Evolutionary conservation across 768 basidiomycete genomes (phyloP), one percentile per base, ranked within the genome.

Genomic region (Rhodotorula diobovata): DNA sequence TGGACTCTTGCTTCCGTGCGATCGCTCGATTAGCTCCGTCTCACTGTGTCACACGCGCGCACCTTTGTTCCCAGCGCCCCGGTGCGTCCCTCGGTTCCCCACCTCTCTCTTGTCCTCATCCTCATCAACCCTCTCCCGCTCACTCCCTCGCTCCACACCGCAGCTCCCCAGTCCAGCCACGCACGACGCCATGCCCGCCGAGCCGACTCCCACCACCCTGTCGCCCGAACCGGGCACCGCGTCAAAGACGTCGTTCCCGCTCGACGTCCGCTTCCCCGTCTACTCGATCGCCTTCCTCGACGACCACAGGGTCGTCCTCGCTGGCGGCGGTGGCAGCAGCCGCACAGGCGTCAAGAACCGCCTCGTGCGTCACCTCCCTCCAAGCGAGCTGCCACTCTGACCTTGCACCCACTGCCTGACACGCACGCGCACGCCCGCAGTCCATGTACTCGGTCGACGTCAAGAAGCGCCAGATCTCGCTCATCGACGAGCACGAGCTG

Each of bases 311-410:
- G 82, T 98, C 30, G 83, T 94, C 4, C 83, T 95, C 12, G 95
- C 93, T 3, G 84, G 84, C 21, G 96, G 94, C 9, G 96, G 96
- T 3, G 95, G 95, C 28, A 85, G 90, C 21, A 87, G 89, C 18
- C 86, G 86, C 72, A 92, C 85, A 63, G 96, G 96, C 8, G 89
- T 99, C 70, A 91, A 92, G 83, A 99, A 99, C 82, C 91, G 92
- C 80, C 81, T 99, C 75, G 95, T 91, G 74, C 78, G 89, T 69
- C 66, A 62, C 5, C 30, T 54, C 32, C 30, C 46, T 32, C n/a
- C 14, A 2, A 1, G 15, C 23, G 23, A 5, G 10, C 25, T n/a
- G n/a, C n/a, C n/a, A n/a, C n/a, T n/a, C n/a, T n/a, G n/a, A n/a
- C n/a, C n/a, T n/a, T n/a, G n/a, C n/a, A n/a, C n/a, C n/a, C n/a